Percentiles rank a stretch among this genome's conserved stretches.
phyloP scores from a whole-genome alignment of 768 basidiomycete genomes.

The Mycena maculata region DNA sequence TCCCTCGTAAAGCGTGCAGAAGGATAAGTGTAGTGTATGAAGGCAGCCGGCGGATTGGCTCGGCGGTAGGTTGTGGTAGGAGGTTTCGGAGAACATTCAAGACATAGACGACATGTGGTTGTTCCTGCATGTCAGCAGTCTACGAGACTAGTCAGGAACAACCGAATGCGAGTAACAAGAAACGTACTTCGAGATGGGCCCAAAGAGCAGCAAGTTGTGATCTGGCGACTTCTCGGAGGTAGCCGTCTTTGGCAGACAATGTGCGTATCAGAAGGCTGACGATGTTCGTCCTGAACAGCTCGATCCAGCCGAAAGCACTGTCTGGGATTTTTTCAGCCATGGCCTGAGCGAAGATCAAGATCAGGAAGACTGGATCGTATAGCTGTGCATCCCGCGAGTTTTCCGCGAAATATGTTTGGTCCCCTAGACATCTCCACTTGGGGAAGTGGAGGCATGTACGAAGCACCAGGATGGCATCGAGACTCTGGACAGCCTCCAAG shows the following conservation, averaged over 20 bases:
- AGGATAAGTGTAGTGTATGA: conserved; percentile 85
- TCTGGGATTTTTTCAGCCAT: conserved; percentile 68
- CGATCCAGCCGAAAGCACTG: conserved; percentile 83
- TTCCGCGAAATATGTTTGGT: conserved; percentile 43
- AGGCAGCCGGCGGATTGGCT: conserved; percentile 69
- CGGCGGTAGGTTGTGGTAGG: conserved; percentile 55
- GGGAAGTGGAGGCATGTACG: conserved; percentile 82
- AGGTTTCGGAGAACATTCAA: conserved; percentile 73
- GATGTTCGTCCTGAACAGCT: conserved; percentile 84
- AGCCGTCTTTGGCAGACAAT: conserved; percentile 72
- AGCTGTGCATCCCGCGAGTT: conserved; percentile 52
- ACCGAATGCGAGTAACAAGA: background rate
- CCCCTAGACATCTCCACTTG: conserved; percentile 64
- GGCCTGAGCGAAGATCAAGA: conserved; percentile 73
- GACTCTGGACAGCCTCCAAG: conserved; percentile 73
- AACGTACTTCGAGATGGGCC: conserved; percentile 70
- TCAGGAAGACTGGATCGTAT: conserved; percentile 86
- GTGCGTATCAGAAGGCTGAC: conserved; percentile 78
- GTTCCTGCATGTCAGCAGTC: conserved; percentile 81
- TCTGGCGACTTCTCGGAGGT: conserved; percentile 70
- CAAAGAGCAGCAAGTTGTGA: conserved; percentile 72
- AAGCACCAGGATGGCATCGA: conserved; percentile 77
- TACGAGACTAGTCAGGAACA: conserved; percentile 37
- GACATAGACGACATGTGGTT: conserved; percentile 77
- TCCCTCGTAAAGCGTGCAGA: conserved; percentile 80